These are phyloP conservation scores for Yarrowia bubula DNA, from an alignment of 805 yeast genomes.

Conservation along the genomic window DNA sequence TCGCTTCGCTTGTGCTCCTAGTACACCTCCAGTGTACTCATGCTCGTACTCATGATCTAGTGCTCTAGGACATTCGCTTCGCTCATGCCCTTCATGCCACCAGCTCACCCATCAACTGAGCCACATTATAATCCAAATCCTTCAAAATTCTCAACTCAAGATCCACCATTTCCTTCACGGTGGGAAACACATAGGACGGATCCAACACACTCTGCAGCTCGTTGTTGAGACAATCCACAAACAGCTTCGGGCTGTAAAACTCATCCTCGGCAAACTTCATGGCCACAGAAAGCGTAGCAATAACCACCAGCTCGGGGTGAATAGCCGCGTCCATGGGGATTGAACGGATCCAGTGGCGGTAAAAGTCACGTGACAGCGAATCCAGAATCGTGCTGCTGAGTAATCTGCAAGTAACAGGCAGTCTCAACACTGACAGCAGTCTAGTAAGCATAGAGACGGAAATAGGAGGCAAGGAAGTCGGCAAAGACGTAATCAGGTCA, in stretches of 20 bases:
- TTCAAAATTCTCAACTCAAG: slow-evolving; percentile 27
- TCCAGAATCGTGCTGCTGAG: slow-evolving; percentile 19
- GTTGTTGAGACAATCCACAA: slow-evolving; percentile 5
- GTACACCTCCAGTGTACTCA: too few species aligned
- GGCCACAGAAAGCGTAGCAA: slow-evolving; percentile 28
- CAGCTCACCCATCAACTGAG: slow-evolving; percentile 11
- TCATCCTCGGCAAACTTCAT: slow-evolving; percentile 30
- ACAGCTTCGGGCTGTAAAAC: slow-evolving; percentile 8
- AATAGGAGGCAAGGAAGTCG: slow-evolving; percentile 5
- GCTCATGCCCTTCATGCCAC: background rate
- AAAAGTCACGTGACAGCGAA: slow-evolving; percentile 29
- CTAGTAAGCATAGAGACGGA: background rate
- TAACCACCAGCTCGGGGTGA: slow-evolving; percentile 29
- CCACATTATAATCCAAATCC: slow-evolving; percentile 27
- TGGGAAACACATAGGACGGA: background rate
- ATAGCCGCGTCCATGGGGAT: slow-evolving; percentile 27
- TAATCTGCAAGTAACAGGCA: background rate
- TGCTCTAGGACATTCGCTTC: background rate
- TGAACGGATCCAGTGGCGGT: slow-evolving; percentile 28
- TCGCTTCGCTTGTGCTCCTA: too few species aligned
- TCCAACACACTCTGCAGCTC: slow-evolving; percentile 6
- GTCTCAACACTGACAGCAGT: background rate
- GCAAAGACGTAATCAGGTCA: background rate
- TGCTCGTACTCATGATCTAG: too few species aligned
- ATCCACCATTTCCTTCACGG: slow-evolving; percentile 4